Evolutionary conservation across 177 flowering plant species (phyloP).

Genomic region (Vitis hybrid): DNA sequence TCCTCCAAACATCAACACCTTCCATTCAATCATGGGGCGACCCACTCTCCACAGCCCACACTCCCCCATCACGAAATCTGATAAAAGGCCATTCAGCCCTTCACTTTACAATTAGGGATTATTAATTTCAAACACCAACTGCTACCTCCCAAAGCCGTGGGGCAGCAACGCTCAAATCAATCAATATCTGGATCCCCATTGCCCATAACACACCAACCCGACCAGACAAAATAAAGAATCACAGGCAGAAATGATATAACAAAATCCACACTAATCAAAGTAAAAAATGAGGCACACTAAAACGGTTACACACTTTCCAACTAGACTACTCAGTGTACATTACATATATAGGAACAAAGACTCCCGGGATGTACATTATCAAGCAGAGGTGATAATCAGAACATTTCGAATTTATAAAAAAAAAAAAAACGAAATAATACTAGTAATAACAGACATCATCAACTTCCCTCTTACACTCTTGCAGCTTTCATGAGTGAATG

Average conservation of each 20-base stretch:
- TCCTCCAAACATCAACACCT: no score
- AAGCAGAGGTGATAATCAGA: not conserved
- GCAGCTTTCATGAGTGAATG: constrained; percentile 9
- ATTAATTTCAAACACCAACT: not conserved
- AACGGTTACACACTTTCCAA: constrained; percentile 2
- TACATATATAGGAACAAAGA: constrained; percentile 1
- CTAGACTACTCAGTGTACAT: constrained; percentile 1
- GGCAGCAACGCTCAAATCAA: no score
- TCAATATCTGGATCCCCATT: not conserved
- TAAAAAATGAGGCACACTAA: not conserved
- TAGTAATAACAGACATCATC: constrained; percentile 1
- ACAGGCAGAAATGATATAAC: not conserved
- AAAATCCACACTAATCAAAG: not conserved
- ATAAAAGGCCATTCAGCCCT: constrained; percentile 4
- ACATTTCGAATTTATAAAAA: not conserved
- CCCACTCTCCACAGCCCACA: not conserved
- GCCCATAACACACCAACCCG: not conserved
- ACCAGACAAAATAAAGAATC: not conserved
- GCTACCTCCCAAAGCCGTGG: no score
- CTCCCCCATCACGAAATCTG: constrained; percentile 10
- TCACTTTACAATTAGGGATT: not conserved
- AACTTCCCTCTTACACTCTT: constrained; percentile 4
- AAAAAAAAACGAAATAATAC: constrained; percentile 1
- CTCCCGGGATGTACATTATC: constrained; percentile 27
- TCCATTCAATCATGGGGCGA: not conserved